Conservation (phyloP, 2,329 filamentous ascomycete genomes). For the Pseudogymnoascus sp. region DNA sequence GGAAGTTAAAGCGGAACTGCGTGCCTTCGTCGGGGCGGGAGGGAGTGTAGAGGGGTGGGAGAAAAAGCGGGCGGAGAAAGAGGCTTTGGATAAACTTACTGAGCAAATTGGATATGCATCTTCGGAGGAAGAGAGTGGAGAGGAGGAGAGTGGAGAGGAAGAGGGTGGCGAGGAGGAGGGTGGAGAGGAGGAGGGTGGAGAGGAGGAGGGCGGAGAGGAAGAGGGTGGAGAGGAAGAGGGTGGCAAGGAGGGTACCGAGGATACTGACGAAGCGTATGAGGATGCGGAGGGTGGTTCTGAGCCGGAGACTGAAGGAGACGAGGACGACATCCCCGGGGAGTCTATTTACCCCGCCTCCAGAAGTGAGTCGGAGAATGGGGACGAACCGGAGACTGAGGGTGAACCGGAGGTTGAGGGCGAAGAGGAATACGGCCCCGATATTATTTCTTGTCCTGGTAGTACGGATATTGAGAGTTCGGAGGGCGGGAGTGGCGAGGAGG, state of each 20-base stretch:
- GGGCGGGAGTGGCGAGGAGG: neutral
- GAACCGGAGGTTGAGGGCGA: neutral
- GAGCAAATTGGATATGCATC: neutral
- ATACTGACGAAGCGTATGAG: neutral
- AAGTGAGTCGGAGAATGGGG: no score
- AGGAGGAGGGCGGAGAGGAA: neutral
- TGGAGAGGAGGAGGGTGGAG: neutral
- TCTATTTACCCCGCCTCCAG: no score
- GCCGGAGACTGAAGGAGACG: no score
- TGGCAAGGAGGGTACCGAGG: neutral
- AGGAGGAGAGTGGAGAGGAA: neutral
- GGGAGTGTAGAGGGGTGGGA: neutral
- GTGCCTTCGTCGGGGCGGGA: neutral
- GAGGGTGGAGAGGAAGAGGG: neutral
- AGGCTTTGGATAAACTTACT: neutral
- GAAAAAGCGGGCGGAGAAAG: neutral
- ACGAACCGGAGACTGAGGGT: constrained; percentile 29
- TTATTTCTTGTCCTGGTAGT: neutral
- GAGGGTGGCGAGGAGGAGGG: neutral
- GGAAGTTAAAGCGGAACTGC: neutral
- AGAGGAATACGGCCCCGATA: neutral
- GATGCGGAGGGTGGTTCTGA: neutral
- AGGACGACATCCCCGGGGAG: no score
- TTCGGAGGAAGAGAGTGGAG: neutral
- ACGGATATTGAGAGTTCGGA: neutral